Percentiles rank a stretch among this genome's conserved stretches.
Conservation (phyloP, 768 basidiomycete genomes). For the Pleurotus tuoliensis region DNA sequence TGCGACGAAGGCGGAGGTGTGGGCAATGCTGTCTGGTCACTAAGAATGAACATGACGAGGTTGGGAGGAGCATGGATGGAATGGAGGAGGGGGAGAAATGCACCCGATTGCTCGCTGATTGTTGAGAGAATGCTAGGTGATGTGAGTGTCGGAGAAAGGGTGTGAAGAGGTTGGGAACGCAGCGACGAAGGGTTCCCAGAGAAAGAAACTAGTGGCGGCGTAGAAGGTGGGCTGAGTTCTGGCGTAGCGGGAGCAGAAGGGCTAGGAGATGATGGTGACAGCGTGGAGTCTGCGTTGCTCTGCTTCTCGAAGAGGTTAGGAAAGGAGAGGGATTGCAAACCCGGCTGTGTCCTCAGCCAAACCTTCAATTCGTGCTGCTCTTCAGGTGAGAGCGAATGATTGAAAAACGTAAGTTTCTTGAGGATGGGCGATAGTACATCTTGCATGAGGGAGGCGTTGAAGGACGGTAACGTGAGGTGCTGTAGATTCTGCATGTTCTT, state of each 20-base stretch:
- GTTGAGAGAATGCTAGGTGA: slow-evolving; percentile 1
- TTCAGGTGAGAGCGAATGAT: slow-evolving; percentile 22
- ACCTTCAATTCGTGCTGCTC: slow-evolving; percentile 19
- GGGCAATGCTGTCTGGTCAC: slow-evolving; percentile 8
- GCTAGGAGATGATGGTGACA: slow-evolving; percentile 17
- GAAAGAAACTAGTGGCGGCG: slow-evolving; percentile 5
- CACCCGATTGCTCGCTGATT: neutral
- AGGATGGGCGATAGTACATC: slow-evolving; percentile 41
- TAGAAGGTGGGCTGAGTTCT: slow-evolving; percentile 5
- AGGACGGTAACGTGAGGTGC: slow-evolving; percentile 37
- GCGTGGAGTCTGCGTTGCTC: slow-evolving; percentile 7
- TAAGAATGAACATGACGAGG: slow-evolving; percentile 13
- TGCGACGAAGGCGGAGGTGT: slow-evolving; percentile 7
- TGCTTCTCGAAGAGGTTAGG: slow-evolving; percentile 25
- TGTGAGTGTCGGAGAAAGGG: slow-evolving; percentile 25
- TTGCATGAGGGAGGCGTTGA: slow-evolving; percentile 37
- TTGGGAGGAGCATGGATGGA: slow-evolving; percentile 24
- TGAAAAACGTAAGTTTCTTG: slow-evolving; percentile 33
- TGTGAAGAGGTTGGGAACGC: slow-evolving; percentile 15
- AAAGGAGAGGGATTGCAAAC: slow-evolving; percentile 10
- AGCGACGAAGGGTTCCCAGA: slow-evolving; percentile 8
- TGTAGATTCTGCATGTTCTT: slow-evolving; percentile 43
- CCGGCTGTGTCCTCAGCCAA: slow-evolving; percentile 19
- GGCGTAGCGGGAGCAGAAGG: slow-evolving; percentile 9
- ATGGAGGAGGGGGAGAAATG: slow-evolving; percentile 34